Evolutionary conservation across 2,329 filamentous ascomycete genomes (phyloP).

Genomic region (Aspergillus sojae): DNA sequence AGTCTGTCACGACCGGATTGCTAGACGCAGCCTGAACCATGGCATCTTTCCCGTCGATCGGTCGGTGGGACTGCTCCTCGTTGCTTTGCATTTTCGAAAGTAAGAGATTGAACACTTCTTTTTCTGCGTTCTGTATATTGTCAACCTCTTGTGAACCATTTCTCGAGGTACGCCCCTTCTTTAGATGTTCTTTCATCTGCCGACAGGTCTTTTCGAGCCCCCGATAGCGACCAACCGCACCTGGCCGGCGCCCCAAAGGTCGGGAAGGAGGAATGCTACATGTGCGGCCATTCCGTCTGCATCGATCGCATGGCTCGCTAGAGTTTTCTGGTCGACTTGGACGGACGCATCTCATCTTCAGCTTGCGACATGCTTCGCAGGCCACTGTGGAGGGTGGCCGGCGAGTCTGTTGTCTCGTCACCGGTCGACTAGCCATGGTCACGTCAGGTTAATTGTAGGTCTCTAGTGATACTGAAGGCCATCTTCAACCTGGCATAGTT

Average conservation of each 20-base stretch:
- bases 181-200: conserved; percentile 28
- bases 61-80: background rate
- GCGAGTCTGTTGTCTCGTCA: background rate
- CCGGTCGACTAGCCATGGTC: background rate
- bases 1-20: background rate
- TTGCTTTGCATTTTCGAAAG: background rate
- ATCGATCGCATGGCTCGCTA: conserved; percentile 28
- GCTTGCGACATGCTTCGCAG: conserved; percentile 29
- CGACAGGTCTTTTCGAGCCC: conserved; percentile 33
- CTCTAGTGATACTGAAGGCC: background rate
- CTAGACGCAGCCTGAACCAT: background rate
- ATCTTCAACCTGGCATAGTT: background rate
- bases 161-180: conserved; percentile 17
- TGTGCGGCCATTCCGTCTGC: conserved; percentile 24
- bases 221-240: conserved; percentile 30
- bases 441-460: no score
- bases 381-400: conserved; percentile 15
- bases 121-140: background rate
- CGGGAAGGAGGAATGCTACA: conserved; percentile 29
- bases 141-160: background rate
- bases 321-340: background rate
- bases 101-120: background rate
- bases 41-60: background rate
- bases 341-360: conserved; percentile 34
- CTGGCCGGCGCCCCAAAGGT: conserved; percentile 28